A percentile compares a stretch with the other conserved stretches of the same genome.
These are phyloP conservation scores for Trichoderma simmonsii DNA, from an alignment of 2,329 filamentous ascomycete species.

Conservation along the genomic window DNA sequence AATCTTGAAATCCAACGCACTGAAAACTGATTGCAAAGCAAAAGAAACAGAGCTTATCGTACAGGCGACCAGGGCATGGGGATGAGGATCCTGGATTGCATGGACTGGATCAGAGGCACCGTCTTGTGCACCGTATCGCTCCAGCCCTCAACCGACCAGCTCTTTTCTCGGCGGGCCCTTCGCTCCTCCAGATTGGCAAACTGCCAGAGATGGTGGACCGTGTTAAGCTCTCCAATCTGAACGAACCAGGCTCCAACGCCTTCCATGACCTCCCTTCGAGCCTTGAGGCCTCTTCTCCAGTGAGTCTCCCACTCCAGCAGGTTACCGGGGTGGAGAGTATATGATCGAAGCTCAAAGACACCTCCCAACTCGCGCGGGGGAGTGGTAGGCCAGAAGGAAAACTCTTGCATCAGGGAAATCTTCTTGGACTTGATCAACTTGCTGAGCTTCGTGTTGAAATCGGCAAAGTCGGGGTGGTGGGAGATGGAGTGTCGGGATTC, in stretches of 20 bases:
- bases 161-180: slow-evolving; percentile 85
- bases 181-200: slow-evolving; percentile 96
- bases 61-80: slow-evolving; percentile 97
- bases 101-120: slow-evolving; percentile 90
- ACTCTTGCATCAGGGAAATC: slow-evolving; percentile 96
- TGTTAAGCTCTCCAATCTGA: slow-evolving; percentile 96
- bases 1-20: slow-evolving; percentile 1
- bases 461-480: slow-evolving; percentile 75
- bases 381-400: slow-evolving; percentile 98
- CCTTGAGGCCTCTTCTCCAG: slow-evolving; percentile 89
- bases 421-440: slow-evolving; percentile 80
- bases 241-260: slow-evolving; percentile 98
- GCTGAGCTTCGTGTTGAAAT: slow-evolving; percentile 82
- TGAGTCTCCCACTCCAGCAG: slow-evolving; percentile 98
- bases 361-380: slow-evolving; percentile 86
- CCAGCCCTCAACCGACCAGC: slow-evolving; percentile 94
- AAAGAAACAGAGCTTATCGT: slow-evolving; percentile 48
- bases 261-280: slow-evolving; percentile 95
- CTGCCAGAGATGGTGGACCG: slow-evolving; percentile 97
- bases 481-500: slow-evolving; percentile 83
- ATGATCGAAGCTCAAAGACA: slow-evolving; percentile 92
- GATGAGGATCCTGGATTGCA: slow-evolving; percentile 91
- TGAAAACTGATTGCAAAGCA: neutral
- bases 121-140: slow-evolving; percentile 98
- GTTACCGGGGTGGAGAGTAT: slow-evolving; percentile 93